Base-by-base conservation (phyloP, 805 yeast species). In the Teunomyces panamensis region DNA sequence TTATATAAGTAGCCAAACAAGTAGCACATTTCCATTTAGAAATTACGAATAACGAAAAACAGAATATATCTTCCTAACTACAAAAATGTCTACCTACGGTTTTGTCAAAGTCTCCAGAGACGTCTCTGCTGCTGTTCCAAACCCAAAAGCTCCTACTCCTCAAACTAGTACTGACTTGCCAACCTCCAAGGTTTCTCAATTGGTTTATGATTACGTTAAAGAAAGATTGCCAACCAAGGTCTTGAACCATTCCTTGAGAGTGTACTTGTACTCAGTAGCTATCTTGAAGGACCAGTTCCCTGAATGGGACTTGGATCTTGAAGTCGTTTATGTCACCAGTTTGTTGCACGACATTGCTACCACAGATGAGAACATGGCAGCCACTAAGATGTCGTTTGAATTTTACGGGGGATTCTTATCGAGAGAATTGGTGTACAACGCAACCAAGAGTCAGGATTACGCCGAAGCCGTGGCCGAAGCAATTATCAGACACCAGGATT, bases 401-500 rank as follows among this genome's bases (percentile, higher is more conserved):
- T 63, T 62, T 51, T 64, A 61, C 45, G 71, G 71, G 3, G 71
- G 70, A 2, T 44, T 64, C 11, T 39, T 66, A 27, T 53, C 68
- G 4, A 39, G 63, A 8, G 68, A 64, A 26, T 51, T 63, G 45
- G 43, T 66, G 1, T 51, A 58, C 43, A 39, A 58, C 39, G 52
- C 55, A n/a, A 52, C 67, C 9, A 41, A 49, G 11, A 56, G 56
- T 11, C 48, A 65, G 45, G 64, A 62, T 35, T 64, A 53, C 44
- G 69, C 71, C 3, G 71, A 66, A 43, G 71, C 69, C 2, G 70
- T 64, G 1, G 47, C 62, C 32, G 71, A 66, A 52, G 70, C 71
- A 7, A 60, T 66, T 24, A 63, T 66, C 16, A 53, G 71, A 43
- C 71, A 66, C 50, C 71, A 66, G 47, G 68, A 66, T 55, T 54